Conservation (phyloP, 2,329 filamentous ascomycete species). For the Clarireedia hainanense region DNA sequence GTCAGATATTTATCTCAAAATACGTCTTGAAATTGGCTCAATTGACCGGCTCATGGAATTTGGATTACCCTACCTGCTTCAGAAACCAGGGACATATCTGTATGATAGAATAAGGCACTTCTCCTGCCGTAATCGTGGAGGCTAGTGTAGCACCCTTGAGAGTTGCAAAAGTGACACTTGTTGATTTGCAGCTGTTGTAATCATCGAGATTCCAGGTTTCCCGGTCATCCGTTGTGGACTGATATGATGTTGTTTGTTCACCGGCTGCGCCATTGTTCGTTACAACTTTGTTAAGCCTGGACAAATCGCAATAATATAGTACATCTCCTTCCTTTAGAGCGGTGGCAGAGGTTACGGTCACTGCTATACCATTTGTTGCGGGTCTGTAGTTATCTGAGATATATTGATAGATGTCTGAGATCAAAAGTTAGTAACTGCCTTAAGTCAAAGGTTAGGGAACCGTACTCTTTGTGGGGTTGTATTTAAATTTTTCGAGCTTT, state of each 20-base stretch:
- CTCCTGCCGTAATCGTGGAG: not conserved
- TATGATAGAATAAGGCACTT: not conserved
- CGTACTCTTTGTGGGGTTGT: not conserved
- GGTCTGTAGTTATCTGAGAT: not conserved
- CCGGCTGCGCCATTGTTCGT: not conserved
- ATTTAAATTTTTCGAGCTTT: not conserved
- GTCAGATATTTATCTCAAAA: not conserved
- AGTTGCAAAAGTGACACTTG: not conserved
- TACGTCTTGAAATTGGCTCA: not conserved
- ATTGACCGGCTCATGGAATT: not conserved
- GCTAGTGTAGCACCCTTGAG: not conserved
- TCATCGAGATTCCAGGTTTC: not conserved
- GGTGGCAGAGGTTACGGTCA: not conserved
- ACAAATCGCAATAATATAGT: not conserved
- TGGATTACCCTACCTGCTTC: not conserved
- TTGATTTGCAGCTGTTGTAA: not conserved
- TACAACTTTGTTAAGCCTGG: not conserved
- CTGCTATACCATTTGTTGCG: not conserved
- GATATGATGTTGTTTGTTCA: not conserved
- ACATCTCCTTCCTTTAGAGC: not conserved
- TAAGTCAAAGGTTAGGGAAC: not conserved
- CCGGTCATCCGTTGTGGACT: not conserved
- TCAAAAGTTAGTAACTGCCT: not conserved
- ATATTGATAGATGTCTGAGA: not conserved
- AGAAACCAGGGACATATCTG: not conserved